Base-by-base conservation (phyloP, 2,329 filamentous ascomycete genomes). In the Elsinoe batatas region DNA sequence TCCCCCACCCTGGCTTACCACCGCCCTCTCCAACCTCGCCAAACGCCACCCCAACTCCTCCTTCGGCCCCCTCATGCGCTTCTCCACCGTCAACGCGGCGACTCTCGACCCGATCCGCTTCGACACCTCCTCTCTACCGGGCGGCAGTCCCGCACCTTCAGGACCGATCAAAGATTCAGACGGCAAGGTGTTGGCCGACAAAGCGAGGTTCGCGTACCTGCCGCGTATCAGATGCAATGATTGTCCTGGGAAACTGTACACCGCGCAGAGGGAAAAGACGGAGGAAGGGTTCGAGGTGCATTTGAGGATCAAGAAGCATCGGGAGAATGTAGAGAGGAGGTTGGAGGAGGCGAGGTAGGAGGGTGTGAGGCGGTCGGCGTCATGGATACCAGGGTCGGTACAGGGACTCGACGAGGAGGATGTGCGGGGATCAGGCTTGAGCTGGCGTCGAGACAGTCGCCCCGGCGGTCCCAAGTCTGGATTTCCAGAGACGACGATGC, bases 241-340 rank as follows among this genome's bases (percentile, higher is more conserved):
- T 69, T 97, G 93, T 68, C 88, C 89, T 0, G 89, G 88, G 30
- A 97, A 96, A 70, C 76, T 95, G 10, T 98, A 98, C 70, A 95
- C 91, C 0, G 88, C 91, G 0, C 88, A 90, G 0, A 89, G 91
- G 0, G 88, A 85, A 20, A 86, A 80, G 68, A 90, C 89, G 2
- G 87, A 91, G 4, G 84, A 84, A 44, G 95, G 95, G 66, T 98
- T 98, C 60, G 88, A 95, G 71, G 83, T 94, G 1, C 93, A 98
- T 72, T 76, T 97, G 49, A 88, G 85, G 70, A 96, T 95, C 70
- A 81, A 87, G 42, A 76, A 79, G 53, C 93, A 98, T 56, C 55
- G 60, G 50, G 60, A 60, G 18, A 57, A 51, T 47, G 64, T 65
- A 26, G 58, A 61, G 53, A 59, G 61, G 54, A 56, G 62, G 53